These are phyloP conservation scores for Acacia melanoxylon DNA, from an alignment of 306 rosid species.

Conservation along the genomic window DNA sequence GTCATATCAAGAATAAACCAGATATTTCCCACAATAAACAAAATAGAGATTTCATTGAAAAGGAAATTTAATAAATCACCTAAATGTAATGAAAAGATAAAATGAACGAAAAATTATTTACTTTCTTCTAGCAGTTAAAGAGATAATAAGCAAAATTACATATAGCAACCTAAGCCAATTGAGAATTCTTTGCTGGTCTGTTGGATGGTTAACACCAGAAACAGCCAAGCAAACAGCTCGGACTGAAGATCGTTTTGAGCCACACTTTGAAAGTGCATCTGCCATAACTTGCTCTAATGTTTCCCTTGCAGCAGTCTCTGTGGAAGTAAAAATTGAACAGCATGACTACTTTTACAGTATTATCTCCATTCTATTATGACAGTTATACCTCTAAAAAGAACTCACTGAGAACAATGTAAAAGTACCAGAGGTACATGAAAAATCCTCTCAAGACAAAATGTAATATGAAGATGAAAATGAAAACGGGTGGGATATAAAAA, in stretches of 20 bases:
- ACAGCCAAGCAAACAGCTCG: slow-evolving; percentile 93
- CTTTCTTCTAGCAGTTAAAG: slow-evolving; percentile 1
- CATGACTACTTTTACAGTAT: background rate
- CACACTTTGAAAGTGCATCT: slow-evolving; percentile 71
- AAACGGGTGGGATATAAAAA: slow-evolving; percentile 10
- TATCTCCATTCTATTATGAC: slow-evolving; percentile 29
- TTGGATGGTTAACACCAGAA: slow-evolving; percentile 90
- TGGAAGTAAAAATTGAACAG: slow-evolving; percentile 31
- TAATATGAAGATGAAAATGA: background rate
- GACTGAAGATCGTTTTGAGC: slow-evolving; percentile 77
- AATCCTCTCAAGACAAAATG: background rate
- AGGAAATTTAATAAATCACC: background rate
- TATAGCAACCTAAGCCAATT: slow-evolving; percentile 77
- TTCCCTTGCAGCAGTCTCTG: slow-evolving; percentile 89
- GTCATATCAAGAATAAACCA: background rate
- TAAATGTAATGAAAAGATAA: slow-evolving; percentile 2
- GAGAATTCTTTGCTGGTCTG: slow-evolving; percentile 77
- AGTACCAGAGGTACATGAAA: background rate
- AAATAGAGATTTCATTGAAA: background rate
- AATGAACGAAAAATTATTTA: background rate
- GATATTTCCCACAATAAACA: background rate
- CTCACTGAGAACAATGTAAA: background rate
- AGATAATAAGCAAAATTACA: slow-evolving; percentile 21
- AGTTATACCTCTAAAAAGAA: slow-evolving; percentile 2
- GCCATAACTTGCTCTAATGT: slow-evolving; percentile 91